Evolutionary conservation across 345 rosid species (phyloP).

Genomic region (Hibiscus syriacus): DNA sequence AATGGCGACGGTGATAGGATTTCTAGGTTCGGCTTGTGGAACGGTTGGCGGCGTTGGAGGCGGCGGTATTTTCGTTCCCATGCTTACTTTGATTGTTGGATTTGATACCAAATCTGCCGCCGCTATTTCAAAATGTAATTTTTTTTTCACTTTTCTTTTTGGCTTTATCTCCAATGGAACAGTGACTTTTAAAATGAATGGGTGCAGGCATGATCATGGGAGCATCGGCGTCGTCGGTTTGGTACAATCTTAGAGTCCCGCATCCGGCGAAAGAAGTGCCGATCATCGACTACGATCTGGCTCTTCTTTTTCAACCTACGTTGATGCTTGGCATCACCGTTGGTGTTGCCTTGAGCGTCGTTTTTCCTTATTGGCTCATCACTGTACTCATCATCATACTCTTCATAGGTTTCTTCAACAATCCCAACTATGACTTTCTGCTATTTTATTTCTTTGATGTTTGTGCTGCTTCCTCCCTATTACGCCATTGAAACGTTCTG

Average conservation of each 20-base stretch:
- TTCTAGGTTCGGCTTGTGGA: slow-evolving; percentile 88
- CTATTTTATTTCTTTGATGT: not conserved
- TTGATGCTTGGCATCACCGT: slow-evolving; percentile 86
- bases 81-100: slow-evolving; percentile 86
- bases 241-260: slow-evolving; percentile 79
- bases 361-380: slow-evolving; percentile 93
- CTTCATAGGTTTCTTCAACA: slow-evolving; percentile 43
- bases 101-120: slow-evolving; percentile 95
- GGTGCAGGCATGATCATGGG: slow-evolving; percentile 95
- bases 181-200: not conserved
- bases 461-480: not conserved
- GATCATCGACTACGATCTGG: slow-evolving; percentile 79
- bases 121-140: slow-evolving; percentile 84
- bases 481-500: not conserved
- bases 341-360: slow-evolving; percentile 86
- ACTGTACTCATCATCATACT: slow-evolving; percentile 86
- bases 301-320: slow-evolving; percentile 92
- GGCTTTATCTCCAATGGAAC: not conserved
- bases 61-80: slow-evolving; percentile 94
- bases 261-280: slow-evolving; percentile 90
- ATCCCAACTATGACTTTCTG: not conserved
- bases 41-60: slow-evolving; percentile 98
- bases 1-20: slow-evolving; percentile 69
- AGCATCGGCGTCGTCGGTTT: slow-evolving; percentile 86
- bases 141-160: not conserved